Percentiles rank a stretch among this genome's conserved stretches.
These are phyloP conservation scores for Pythium biforme DNA, from an alignment of 352 stramenopile genomes.

Conservation along the genomic window DNA sequence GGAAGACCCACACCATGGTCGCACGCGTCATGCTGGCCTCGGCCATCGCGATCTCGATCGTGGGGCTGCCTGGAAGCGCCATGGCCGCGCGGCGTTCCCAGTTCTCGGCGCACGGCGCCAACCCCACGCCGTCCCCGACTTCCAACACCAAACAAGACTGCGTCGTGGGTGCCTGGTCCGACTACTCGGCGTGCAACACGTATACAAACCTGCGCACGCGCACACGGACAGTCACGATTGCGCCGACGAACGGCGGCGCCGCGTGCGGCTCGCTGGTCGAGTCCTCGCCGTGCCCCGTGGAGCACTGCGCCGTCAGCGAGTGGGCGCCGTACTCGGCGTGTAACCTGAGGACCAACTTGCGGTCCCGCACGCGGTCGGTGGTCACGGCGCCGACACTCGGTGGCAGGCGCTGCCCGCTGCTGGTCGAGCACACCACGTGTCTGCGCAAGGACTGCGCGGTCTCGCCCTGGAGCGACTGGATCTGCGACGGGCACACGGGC, in stretches of 20 bases:
- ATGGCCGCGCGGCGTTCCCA: too few species aligned
- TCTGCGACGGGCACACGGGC: constrained; percentile 13
- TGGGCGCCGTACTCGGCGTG: constrained; percentile 24
- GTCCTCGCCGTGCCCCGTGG: constrained; percentile 15
- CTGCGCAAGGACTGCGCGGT: constrained; percentile 14
- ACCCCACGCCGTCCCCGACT: neutral
- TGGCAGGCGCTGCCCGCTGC: constrained; percentile 30
- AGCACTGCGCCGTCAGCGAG: constrained; percentile 29
- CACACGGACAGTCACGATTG: constrained; percentile 18
- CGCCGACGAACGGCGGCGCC: constrained; percentile 28
- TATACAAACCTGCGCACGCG: constrained; percentile 14
- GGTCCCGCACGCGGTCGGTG: constrained; percentile 12
- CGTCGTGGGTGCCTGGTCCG: constrained; percentile 26
- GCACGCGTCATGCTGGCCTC: too few species aligned
- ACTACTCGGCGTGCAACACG: constrained; percentile 16
- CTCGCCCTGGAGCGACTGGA: constrained; percentile 20
- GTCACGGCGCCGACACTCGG: constrained; percentile 28
- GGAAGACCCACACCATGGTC: too few species aligned
- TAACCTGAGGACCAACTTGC: constrained; percentile 8
- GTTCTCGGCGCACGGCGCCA: too few species aligned
- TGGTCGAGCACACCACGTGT: constrained; percentile 29
- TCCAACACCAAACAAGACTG: constrained; percentile 23
- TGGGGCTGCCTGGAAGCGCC: too few species aligned
- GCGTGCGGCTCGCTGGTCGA: constrained; percentile 35
- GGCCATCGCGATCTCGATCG: too few species aligned